Base-by-base conservation (phyloP, 495 filamentous ascomycete genomes). In the Aspergillus cristatus region DNA sequence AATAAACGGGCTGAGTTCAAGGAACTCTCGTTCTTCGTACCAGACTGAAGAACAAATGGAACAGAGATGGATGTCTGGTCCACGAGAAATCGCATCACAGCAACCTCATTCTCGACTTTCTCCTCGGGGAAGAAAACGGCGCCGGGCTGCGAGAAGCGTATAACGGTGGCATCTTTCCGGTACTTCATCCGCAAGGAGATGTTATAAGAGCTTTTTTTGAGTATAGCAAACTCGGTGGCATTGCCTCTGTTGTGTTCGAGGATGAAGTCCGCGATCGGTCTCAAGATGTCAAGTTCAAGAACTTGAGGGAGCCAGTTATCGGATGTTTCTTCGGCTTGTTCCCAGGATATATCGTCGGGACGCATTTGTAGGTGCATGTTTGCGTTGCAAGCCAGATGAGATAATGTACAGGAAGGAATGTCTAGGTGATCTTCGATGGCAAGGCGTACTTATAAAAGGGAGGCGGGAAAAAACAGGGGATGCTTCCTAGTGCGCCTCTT, bases 71-170 rank as follows among this genome's bases (percentile, higher is more conserved):
- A 55, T 1, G 62, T 71, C 14, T 58, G 44, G 13, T 56, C 49
- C 8, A 37, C 34, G 30, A 73, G 35, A 38, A 48, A 71, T 13
- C 58, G 53, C 56, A 68, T 65, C 10, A 60, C 55, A 14, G 60
- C 61, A 13, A 62, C 63, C 35, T 75, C 67, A 28, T 50, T 54
- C 5, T 38, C 32, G n/a, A 56, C 32, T 40, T 65, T 68, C 38
- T 69, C 67, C 18, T 55, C 53, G 1, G 53, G 38, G 48, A 32
- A 63, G 13, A 53, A 32, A 3, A 46, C 18, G 13, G 41, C 39
- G 3, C 47, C 47, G 5, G 41, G 39, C 25, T 32, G 38, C 2
- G 47, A 30, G 11, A 54, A 38, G 0, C 43, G 35, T 8, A 54
- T 50, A 7, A 33, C 22, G 2, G 38, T 36, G 7, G 43, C 24